These are phyloP conservation scores for Aureobasidium sp. DNA, from an alignment of 2,329 filamentous ascomycete species.

Conservation along the genomic window DNA sequence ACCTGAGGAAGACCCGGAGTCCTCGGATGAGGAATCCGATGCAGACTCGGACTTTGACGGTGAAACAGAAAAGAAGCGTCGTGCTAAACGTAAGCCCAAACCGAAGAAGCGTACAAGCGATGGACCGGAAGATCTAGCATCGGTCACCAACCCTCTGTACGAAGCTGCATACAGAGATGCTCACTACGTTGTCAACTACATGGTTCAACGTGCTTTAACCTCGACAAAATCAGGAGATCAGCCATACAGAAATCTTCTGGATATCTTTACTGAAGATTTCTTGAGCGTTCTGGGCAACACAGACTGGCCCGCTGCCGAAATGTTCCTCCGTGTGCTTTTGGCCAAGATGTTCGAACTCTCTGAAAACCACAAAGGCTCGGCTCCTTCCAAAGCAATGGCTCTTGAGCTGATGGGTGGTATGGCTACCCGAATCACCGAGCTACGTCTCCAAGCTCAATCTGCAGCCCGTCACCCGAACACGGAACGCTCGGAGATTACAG, in stretches of 20 bases:
- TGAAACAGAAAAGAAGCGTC: conserved; percentile 16
- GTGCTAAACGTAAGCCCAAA: neutral
- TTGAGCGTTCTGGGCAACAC: conserved; percentile 78
- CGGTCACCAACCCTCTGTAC: conserved; percentile 53
- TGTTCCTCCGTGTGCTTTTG: conserved; percentile 72
- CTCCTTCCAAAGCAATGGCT: conserved; percentile 85
- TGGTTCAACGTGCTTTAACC: conserved; percentile 75
- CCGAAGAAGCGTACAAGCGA: conserved; percentile 8
- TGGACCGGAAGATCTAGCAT: conserved; percentile 22
- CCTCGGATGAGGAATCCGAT: conserved; percentile 9
- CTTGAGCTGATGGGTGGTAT: conserved; percentile 81
- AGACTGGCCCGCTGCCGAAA: conserved; percentile 89
- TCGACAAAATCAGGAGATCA: conserved; percentile 91
- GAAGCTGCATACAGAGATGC: conserved; percentile 67
- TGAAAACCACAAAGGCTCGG: conserved; percentile 69
- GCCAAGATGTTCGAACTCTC: conserved; percentile 65
- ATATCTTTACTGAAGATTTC: conserved; percentile 93
- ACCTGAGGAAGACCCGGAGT: conserved; percentile 27
- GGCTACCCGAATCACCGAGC: conserved; percentile 80
- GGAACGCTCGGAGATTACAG: conserved; percentile 34
- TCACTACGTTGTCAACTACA: conserved; percentile 72
- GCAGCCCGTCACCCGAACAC: conserved; percentile 29
- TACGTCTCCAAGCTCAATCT: conserved; percentile 29
- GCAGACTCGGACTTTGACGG: conserved; percentile 30
- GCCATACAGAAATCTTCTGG: conserved; percentile 84